A percentile compares a stretch with the other conserved stretches of the same genome.
Conservation (phyloP, 2,329 filamentous ascomycete species). For the Clarireedia hainanense region DNA sequence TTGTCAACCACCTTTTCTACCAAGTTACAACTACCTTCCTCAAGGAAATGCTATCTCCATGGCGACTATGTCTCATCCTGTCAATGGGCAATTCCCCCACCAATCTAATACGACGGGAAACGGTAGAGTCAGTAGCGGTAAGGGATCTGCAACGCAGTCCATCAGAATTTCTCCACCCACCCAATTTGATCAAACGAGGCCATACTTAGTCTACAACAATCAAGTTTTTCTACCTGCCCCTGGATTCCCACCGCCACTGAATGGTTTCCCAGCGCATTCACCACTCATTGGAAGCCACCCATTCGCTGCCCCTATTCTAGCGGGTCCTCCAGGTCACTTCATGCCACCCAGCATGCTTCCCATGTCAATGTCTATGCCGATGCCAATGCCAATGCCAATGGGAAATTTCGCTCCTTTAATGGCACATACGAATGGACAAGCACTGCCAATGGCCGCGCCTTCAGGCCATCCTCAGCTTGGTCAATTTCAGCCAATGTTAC, state of each 20-base stretch:
- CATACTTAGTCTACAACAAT: conserved; percentile 27
- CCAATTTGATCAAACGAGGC: conserved; percentile 29
- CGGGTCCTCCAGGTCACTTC: conserved; percentile 5
- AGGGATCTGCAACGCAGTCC: conserved; percentile 8
- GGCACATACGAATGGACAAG: conserved; percentile 17
- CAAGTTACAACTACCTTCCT: conserved; percentile 13
- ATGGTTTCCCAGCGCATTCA: conserved; percentile 20
- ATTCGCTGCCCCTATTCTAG: conserved; percentile 13
- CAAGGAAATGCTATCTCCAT: conserved; percentile 8
- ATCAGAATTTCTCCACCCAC: conserved; percentile 29
- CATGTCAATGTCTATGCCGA: conserved; percentile 11
- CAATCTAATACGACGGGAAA: not conserved
- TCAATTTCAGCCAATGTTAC: not conserved
- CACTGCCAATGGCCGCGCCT: conserved; percentile 12
- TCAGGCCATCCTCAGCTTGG: not conserved
- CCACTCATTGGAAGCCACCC: conserved; percentile 23
- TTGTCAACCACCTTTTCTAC: conserved; percentile 13
- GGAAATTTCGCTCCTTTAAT: conserved; percentile 10
- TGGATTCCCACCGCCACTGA: conserved; percentile 21
- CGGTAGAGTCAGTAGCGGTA: not conserved
- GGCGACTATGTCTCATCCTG: conserved; percentile 11
- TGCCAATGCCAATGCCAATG: conserved; percentile 6
- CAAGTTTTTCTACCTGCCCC: conserved; percentile 27
- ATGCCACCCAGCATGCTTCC: not conserved
- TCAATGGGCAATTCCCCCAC: not conserved